Conservation (phyloP, 2,329 filamentous ascomycete genomes). For the Colletotrichum musicola region DNA sequence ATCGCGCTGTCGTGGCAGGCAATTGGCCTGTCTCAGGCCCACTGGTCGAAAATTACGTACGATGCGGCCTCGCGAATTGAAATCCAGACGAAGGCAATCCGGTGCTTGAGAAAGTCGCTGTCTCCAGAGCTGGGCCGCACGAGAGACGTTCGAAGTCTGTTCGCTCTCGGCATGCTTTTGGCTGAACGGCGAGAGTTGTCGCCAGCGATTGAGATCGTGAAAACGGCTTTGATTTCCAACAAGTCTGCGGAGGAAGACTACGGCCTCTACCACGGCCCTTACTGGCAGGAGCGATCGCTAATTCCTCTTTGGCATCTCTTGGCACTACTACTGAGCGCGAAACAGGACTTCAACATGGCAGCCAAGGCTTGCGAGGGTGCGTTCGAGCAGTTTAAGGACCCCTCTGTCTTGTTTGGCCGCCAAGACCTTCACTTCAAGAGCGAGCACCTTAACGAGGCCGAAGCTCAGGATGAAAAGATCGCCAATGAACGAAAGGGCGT, state of each 20-base stretch:
- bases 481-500: slow-evolving; percentile 58
- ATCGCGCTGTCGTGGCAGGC: slow-evolving; percentile 83
- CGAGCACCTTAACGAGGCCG: slow-evolving; percentile 72
- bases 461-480: slow-evolving; percentile 51
- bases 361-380: slow-evolving; percentile 88
- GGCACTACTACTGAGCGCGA: slow-evolving; percentile 85
- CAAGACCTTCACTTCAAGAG: slow-evolving; percentile 69
- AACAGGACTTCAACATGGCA: slow-evolving; percentile 86
- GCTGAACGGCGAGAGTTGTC: slow-evolving; percentile 87
- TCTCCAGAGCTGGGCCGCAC: slow-evolving; percentile 74
- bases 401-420: slow-evolving; percentile 76
- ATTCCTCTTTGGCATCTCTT: slow-evolving; percentile 94
- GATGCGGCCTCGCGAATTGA: slow-evolving; percentile 78
- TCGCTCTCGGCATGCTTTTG: slow-evolving; percentile 85
- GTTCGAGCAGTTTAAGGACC: slow-evolving; percentile 88
- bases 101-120: slow-evolving; percentile 79
- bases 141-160: slow-evolving; percentile 81
- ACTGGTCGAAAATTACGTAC: slow-evolving; percentile 87
- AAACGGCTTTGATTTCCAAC: slow-evolving; percentile 76
- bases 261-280: slow-evolving; percentile 59
- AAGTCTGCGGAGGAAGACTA: slow-evolving; percentile 61
- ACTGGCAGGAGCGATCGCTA: slow-evolving; percentile 73
- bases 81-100: slow-evolving; percentile 82
- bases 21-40: slow-evolving; percentile 86
- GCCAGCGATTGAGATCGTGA: slow-evolving; percentile 85